phyloP scores from a whole-genome alignment of 169 alveolate genomes.

The Plasmodium adleri region DNA sequence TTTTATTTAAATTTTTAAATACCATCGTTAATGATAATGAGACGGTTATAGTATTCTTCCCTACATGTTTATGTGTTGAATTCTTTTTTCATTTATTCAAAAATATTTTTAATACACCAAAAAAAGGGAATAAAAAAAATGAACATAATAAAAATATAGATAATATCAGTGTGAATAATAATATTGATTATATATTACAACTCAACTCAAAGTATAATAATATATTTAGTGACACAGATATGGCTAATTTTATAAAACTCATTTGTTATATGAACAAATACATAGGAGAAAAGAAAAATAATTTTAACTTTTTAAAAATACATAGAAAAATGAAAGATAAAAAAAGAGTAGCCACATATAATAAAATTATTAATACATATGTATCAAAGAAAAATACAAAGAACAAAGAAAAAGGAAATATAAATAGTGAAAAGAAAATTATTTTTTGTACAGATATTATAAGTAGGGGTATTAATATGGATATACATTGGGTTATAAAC shows the following conservation, averaged over 20 bases:
- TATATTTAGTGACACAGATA: slow-evolving; percentile 9
- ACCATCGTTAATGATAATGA: slow-evolving; percentile 45
- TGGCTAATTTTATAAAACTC: slow-evolving; percentile 22
- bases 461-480: slow-evolving; percentile 67
- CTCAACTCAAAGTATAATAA: slow-evolving; percentile 24
- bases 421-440: slow-evolving; percentile 8
- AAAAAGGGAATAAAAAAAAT: neutral
- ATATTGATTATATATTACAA: neutral
- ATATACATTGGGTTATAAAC: slow-evolving; percentile 61
- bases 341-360: slow-evolving; percentile 53
- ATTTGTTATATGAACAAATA: slow-evolving; percentile 51
- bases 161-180: no score
- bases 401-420: neutral
- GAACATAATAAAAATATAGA: neutral
- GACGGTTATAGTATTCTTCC: slow-evolving; percentile 30
- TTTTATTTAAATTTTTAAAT: slow-evolving; percentile 49
- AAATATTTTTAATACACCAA: slow-evolving; percentile 17
- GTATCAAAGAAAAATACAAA: no score
- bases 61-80: slow-evolving; percentile 65
- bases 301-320: slow-evolving; percentile 55
- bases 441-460: slow-evolving; percentile 67
- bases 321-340: slow-evolving; percentile 75
- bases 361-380: slow-evolving; percentile 7
- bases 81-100: slow-evolving; percentile 49
- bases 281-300: slow-evolving; percentile 39